These are phyloP conservation scores for Crithidia brevicula DNA, from an alignment of 208 protist species.

Conservation along the genomic window DNA sequence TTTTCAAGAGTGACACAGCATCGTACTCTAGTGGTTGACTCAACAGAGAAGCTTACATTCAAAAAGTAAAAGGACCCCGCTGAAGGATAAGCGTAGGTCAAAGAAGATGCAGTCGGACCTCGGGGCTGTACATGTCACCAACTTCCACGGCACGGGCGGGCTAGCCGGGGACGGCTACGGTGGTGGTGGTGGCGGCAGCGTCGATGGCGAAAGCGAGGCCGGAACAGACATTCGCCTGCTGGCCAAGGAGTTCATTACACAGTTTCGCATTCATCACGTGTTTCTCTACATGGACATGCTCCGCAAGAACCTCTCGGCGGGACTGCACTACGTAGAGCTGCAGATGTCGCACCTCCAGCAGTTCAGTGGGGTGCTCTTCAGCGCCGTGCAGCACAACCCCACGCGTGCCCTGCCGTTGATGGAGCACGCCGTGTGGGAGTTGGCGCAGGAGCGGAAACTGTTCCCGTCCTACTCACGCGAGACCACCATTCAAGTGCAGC, in stretches of 20 bases:
- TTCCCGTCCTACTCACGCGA: slow-evolving; percentile 65
- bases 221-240: slow-evolving; percentile 70
- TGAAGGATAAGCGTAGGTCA: background rate
- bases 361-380: slow-evolving; percentile 78
- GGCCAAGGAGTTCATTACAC: slow-evolving; percentile 77
- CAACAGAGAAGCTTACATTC: no score
- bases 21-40: no score
- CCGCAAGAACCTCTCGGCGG: slow-evolving; percentile 79
- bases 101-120: slow-evolving; percentile 75
- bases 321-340: slow-evolving; percentile 87
- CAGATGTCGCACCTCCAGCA: slow-evolving; percentile 87
- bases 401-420: slow-evolving; percentile 81
- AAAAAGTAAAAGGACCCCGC: background rate
- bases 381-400: slow-evolving; percentile 70
- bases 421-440: slow-evolving; percentile 83
- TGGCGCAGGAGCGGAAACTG: slow-evolving; percentile 73
- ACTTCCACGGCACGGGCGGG: slow-evolving; percentile 65
- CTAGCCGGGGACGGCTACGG: slow-evolving; percentile 28
- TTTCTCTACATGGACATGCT: slow-evolving; percentile 91
- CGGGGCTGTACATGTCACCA: slow-evolving; percentile 82
- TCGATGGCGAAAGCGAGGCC: slow-evolving; percentile 6
- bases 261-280: slow-evolving; percentile 76
- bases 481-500: slow-evolving; percentile 86
- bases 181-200: slow-evolving; percentile 23
- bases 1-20: no score